phyloP scores from a whole-genome alignment of 768 basidiomycete genomes.

The Lactifluus subvellereus region DNA sequence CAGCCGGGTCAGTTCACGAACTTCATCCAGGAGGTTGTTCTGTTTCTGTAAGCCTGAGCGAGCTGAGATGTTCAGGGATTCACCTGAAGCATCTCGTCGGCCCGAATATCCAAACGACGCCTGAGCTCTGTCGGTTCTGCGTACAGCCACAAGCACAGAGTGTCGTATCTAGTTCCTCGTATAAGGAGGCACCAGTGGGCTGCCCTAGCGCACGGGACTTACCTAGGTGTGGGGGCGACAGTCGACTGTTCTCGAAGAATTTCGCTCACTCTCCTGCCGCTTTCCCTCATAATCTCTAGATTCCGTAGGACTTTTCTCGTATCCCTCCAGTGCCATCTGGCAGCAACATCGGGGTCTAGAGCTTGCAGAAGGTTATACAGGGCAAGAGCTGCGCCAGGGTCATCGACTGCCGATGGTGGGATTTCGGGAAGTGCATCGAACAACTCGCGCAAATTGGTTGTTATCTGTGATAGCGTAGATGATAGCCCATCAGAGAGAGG shows the following conservation, averaged over 20 bases:
- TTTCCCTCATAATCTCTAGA: constrained; percentile 70
- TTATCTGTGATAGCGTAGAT: constrained; percentile 40
- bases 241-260: constrained; percentile 59
- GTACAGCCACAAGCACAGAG: constrained; percentile 89
- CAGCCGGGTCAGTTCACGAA: constrained; percentile 45
- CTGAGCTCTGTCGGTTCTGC: constrained; percentile 59
- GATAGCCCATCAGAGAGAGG: constrained; percentile 31
- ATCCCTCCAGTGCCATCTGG: constrained; percentile 95
- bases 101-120: constrained; percentile 66
- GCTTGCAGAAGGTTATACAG: constrained; percentile 58
- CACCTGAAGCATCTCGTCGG: constrained; percentile 89
- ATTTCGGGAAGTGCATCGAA: constrained; percentile 54
- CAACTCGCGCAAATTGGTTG: constrained; percentile 42
- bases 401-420: constrained; percentile 48
- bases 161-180: constrained; percentile 55
- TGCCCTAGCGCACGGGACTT: not conserved
- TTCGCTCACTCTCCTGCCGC: constrained; percentile 58
- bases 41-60: constrained; percentile 7
- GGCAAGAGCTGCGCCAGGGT: constrained; percentile 53
- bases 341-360: constrained; percentile 69
- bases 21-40: constrained; percentile 71
- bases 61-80: constrained; percentile 18
- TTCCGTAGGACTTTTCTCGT: constrained; percentile 83
- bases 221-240: constrained; percentile 47
- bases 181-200: constrained; percentile 6